phyloP scores from a whole-genome alignment of 2,329 filamentous ascomycete species.

The Aspergillus sp. region DNA sequence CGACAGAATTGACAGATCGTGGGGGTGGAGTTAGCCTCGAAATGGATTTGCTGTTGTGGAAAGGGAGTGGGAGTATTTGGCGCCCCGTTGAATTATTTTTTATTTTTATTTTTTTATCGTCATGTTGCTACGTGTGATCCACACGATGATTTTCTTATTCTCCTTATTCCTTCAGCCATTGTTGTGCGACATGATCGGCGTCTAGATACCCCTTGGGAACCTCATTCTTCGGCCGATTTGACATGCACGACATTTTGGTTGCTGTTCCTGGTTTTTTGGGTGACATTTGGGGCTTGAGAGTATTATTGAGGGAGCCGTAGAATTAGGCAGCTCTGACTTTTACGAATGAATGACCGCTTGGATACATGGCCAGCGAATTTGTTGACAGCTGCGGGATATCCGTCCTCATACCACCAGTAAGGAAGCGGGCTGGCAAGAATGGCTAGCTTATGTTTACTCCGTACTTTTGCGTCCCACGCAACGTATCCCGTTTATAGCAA shows the following conservation, averaged over 20 bases:
- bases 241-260: not conserved
- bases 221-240: not conserved
- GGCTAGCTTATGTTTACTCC: not conserved
- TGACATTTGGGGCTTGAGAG: not conserved
- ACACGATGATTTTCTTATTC: not conserved
- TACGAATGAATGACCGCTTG: too few species aligned
- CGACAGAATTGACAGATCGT: conserved; percentile 1
- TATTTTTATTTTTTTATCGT: not conserved
- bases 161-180: not conserved
- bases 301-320: not conserved
- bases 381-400: too few species aligned
- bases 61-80: not conserved
- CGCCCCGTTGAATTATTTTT: not conserved
- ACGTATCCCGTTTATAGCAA: not conserved
- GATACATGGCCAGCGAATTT: too few species aligned
- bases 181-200: not conserved
- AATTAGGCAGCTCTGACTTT: too few species aligned
- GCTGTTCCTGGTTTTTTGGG: not conserved
- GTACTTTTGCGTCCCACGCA: not conserved
- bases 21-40: not conserved
- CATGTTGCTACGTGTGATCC: not conserved
- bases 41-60: not conserved
- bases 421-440: not conserved
- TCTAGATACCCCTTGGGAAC: not conserved
- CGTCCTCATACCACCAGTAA: too few species aligned